A percentile compares a stretch with the other conserved stretches of the same genome.
Evolutionary conservation across 2,329 filamentous ascomycete species (phyloP).

Genomic region (Bimuria novae-zelandiae): DNA sequence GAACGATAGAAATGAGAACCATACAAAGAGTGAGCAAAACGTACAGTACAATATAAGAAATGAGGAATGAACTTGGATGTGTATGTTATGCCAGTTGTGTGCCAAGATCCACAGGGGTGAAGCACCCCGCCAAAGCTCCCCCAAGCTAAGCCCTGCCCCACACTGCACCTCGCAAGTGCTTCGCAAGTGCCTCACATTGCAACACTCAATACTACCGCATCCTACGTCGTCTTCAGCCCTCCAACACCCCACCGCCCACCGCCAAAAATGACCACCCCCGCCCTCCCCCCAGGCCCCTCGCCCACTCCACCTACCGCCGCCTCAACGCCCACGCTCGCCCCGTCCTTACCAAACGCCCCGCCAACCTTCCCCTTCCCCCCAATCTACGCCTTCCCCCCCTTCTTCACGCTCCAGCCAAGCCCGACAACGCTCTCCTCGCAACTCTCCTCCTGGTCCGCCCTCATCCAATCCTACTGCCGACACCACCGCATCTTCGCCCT

Average conservation of each 20-base stretch:
- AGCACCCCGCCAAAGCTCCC: not conserved
- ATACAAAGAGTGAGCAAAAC: not conserved
- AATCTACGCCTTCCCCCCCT: conserved; percentile 76
- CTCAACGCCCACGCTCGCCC: conserved; percentile 3
- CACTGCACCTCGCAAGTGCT: not conserved
- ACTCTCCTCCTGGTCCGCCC: conserved; percentile 80
- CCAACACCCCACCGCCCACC: not conserved
- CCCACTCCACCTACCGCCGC: conserved; percentile 6
- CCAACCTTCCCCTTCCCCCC: conserved; percentile 48
- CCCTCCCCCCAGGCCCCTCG: conserved; percentile 10
- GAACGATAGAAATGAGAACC: not conserved
- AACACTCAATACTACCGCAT: too few species aligned
- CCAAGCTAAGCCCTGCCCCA: conserved; percentile 1
- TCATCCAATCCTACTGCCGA: conserved; percentile 83
- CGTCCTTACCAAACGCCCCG: conserved; percentile 3
- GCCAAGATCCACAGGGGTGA: conserved; percentile 1
- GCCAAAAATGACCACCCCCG: conserved; percentile 19
- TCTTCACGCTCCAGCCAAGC: conserved; percentile 83
- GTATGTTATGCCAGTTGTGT: not conserved
- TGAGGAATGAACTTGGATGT: not conserved
- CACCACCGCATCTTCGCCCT: conserved; percentile 78
- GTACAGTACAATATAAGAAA: not conserved
- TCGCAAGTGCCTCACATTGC: not conserved
- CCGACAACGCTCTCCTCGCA: conserved; percentile 74
- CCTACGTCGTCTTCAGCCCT: too few species aligned